phyloP scores from a whole-genome alignment of 2,329 filamentous ascomycete species.

The Diaporthe velutina region DNA sequence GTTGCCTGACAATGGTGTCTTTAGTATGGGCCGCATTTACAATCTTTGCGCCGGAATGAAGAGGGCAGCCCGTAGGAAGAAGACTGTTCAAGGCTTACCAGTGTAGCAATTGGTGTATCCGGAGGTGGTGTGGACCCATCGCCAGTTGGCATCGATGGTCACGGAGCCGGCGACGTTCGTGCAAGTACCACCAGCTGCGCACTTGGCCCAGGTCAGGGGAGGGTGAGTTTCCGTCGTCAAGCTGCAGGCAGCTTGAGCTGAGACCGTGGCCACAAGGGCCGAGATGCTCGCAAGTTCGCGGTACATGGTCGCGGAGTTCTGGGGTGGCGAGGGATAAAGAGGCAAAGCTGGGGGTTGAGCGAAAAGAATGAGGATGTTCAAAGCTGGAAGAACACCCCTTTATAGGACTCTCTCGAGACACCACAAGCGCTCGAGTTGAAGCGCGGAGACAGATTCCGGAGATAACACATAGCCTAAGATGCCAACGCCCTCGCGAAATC shows the following conservation, averaged over 20 bases:
- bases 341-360: background rate
- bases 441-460: background rate
- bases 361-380: background rate
- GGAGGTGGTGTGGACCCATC: constrained; percentile 64
- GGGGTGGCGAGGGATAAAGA: no score
- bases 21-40: background rate
- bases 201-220: constrained; percentile 64
- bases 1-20: constrained; percentile 50
- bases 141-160: constrained; percentile 70
- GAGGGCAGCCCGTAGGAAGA: no score
- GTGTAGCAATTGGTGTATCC: constrained; percentile 60
- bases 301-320: constrained; percentile 19
- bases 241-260: constrained; percentile 64
- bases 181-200: constrained; percentile 61
- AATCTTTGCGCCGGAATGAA: no score
- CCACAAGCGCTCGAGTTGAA: background rate
- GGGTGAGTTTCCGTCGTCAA: constrained; percentile 63
- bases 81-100: background rate
- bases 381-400: background rate
- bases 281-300: constrained; percentile 15
- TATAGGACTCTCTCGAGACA: background rate
- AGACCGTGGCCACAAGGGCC: constrained; percentile 26
- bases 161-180: constrained; percentile 61
- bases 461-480: constrained; percentile 24
- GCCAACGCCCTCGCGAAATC: background rate